Conservation (phyloP, 2,329 filamentous ascomycete species). For the Colletotrichum lindemuthianum region DNA sequence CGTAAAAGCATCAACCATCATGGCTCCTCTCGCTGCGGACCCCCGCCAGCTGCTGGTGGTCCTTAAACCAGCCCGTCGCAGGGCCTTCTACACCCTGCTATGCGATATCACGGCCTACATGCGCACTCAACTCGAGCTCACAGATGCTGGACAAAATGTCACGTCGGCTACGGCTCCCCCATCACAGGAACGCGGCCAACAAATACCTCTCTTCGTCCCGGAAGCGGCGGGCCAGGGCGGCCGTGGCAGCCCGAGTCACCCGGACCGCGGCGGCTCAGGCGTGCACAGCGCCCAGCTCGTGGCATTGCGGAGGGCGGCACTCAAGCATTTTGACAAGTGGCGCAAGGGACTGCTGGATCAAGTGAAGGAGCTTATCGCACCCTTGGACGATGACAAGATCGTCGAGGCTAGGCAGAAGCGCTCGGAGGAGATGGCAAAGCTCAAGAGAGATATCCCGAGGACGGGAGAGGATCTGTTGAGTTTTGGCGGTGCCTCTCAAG, state of each 20-base stretch:
- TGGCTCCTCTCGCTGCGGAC: slow-evolving; percentile 65
- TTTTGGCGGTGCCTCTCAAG: slow-evolving; percentile 46
- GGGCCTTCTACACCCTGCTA: slow-evolving; percentile 61
- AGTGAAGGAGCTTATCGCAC: slow-evolving; percentile 73
- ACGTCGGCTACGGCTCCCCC: slow-evolving; percentile 11
- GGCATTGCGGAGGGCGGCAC: slow-evolving; percentile 60
- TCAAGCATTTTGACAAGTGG: slow-evolving; percentile 83
- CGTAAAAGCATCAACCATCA: slow-evolving; percentile 40
- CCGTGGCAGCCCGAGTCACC: slow-evolving; percentile 29
- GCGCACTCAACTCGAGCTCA: slow-evolving; percentile 59
- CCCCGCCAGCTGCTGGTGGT: slow-evolving; percentile 66
- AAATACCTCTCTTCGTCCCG: slow-evolving; percentile 39
- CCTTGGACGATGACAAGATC: slow-evolving; percentile 59
- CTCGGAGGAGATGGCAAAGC: slow-evolving; percentile 52
- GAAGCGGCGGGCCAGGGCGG: slow-evolving; percentile 23
- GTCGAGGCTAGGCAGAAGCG: slow-evolving; percentile 58
- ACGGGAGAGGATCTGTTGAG: slow-evolving; percentile 54
- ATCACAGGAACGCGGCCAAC: slow-evolving; percentile 15
- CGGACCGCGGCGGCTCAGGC: slow-evolving; percentile 30
- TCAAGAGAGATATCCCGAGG: slow-evolving; percentile 46
- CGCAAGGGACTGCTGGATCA: slow-evolving; percentile 73
- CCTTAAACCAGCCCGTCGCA: slow-evolving; percentile 62
- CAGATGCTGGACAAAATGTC: slow-evolving; percentile 37
- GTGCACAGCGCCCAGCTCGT: slow-evolving; percentile 38
- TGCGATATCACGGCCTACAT: slow-evolving; percentile 64